Evolutionary conservation across 352 stramenopile genomes (phyloP).

Genomic region (Phytopythium ostracodes): DNA sequence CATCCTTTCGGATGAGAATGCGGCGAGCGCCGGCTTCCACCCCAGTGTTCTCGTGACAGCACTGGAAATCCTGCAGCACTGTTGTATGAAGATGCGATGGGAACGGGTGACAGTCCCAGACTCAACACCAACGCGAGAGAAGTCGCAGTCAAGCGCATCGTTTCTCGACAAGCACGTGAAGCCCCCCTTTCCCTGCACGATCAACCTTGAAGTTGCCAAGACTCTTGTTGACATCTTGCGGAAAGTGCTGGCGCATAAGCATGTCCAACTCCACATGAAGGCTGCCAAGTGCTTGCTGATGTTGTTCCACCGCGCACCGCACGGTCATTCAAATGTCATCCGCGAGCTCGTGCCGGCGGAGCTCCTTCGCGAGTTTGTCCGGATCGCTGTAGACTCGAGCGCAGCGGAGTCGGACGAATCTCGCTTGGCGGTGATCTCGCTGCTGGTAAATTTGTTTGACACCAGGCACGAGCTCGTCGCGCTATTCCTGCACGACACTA

Average conservation of each 20-base stretch:
- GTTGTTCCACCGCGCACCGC: slow-evolving; percentile 44
- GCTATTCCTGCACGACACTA: slow-evolving; percentile 48
- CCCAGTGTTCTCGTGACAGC: slow-evolving; percentile 58
- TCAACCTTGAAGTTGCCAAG: slow-evolving; percentile 27
- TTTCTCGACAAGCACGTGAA: background rate
- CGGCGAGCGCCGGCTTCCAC: slow-evolving; percentile 39
- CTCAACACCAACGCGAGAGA: slow-evolving; percentile 6
- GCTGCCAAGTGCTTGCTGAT: slow-evolving; percentile 68
- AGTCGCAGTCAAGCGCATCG: slow-evolving; percentile 3
- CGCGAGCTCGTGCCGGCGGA: slow-evolving; percentile 40
- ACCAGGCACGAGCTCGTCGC: slow-evolving; percentile 43
- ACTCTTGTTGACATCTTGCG: slow-evolving; percentile 47
- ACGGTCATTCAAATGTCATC: slow-evolving; percentile 25
- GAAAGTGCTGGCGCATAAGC: slow-evolving; percentile 48
- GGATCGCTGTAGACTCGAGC: slow-evolving; percentile 36
- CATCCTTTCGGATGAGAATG: slow-evolving; percentile 28
- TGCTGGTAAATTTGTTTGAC: slow-evolving; percentile 72
- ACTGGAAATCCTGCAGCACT: slow-evolving; percentile 68
- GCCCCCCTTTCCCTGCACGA: background rate
- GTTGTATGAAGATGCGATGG: slow-evolving; percentile 70
- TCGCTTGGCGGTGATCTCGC: slow-evolving; percentile 49
- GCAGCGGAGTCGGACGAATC: slow-evolving; percentile 66
- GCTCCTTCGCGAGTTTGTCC: slow-evolving; percentile 51
- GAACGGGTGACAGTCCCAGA: slow-evolving; percentile 7
- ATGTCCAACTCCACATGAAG: slow-evolving; percentile 53